Conservation (phyloP, 345 rosid genomes). For the Rhodamnia rubescens region DNA sequence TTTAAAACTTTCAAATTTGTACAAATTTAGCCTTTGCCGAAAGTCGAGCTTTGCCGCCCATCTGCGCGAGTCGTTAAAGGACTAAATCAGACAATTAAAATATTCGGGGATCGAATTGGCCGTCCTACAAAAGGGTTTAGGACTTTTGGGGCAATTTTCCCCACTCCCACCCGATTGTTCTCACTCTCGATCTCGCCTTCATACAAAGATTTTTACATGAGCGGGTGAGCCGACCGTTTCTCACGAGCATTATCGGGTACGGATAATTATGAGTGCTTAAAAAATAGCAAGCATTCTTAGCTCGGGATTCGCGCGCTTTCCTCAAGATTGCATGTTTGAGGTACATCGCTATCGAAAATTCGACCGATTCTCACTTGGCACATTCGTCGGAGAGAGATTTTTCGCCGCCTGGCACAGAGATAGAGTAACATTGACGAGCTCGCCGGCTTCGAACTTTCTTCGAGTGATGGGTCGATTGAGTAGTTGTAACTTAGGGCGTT, state of each 20-base stretch:
- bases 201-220: background rate
- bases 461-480: background rate
- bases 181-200: background rate
- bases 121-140: rapidly evolving
- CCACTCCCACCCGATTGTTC: rapidly evolving
- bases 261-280: background rate
- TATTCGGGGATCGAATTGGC: rapidly evolving
- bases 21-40: background rate
- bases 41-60: rapidly evolving
- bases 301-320: background rate
- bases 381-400: background rate
- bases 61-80: background rate
- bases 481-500: background rate
- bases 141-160: background rate
- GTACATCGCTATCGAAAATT: background rate
- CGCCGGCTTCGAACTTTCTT: background rate
- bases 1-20: too few relatives aligned
- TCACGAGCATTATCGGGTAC: background rate
- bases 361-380: background rate
- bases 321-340: background rate
- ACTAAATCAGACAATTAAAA: background rate
- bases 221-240: background rate
- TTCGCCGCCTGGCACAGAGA: background rate
- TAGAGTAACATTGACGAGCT: background rate
- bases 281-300: rapidly evolving